Evolutionary conservation across 2,329 filamentous ascomycete genomes (phyloP).

Genomic region (Penicillium sp.): DNA sequence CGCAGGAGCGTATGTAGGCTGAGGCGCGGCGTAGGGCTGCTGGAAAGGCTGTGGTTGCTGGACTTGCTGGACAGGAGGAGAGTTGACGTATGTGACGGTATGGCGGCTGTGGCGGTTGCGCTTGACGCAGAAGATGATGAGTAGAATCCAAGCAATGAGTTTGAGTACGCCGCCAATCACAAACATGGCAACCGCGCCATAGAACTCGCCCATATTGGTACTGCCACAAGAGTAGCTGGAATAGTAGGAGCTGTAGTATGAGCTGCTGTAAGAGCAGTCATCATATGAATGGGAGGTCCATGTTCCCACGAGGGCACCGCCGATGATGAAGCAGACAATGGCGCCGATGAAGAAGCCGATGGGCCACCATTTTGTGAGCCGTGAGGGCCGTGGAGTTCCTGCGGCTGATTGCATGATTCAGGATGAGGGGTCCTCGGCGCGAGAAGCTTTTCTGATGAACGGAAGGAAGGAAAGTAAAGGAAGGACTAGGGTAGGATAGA

Average conservation of each 20-base stretch:
- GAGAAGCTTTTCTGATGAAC: no score
- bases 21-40: constrained; percentile 12
- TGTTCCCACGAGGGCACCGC: constrained; percentile 19
- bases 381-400: neutral
- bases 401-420: neutral
- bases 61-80: constrained; percentile 4
- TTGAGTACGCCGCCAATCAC: constrained; percentile 19
- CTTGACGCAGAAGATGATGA: constrained; percentile 22
- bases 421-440: neutral
- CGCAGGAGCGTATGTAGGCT: neutral
- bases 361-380: constrained; percentile 19
- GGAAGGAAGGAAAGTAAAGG: neutral
- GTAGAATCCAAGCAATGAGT: constrained; percentile 20
- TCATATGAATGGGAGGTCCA: constrained; percentile 9
- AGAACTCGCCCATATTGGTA: constrained; percentile 14
- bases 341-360: constrained; percentile 21
- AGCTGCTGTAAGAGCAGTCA: constrained; percentile 8
- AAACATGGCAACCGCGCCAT: constrained; percentile 15
- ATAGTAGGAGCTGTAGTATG: constrained; percentile 11
- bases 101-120: constrained; percentile 11
- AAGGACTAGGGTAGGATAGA: neutral
- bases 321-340: constrained; percentile 19
- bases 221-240: constrained; percentile 7
- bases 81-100: constrained; percentile 12
- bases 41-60: neutral